Evolutionary conservation across 2,329 filamentous ascomycete genomes (phyloP), one percentile per base, ranked within the genome.

Genomic region (Fusarium verticillioides): DNA sequence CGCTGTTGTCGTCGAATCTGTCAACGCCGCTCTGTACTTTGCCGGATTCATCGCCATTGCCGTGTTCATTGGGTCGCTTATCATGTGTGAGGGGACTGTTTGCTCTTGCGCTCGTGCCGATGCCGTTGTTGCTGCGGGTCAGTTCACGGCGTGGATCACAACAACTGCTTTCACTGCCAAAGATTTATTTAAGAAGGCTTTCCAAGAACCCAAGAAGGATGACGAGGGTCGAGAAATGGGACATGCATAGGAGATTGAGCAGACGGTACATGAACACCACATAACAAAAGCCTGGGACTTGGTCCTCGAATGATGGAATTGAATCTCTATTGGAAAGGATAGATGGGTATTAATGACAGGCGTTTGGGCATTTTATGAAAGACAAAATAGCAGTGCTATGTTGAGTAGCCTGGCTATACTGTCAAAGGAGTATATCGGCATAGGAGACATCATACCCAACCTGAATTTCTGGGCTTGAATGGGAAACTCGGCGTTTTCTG

Each of bases 1-100:
- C 16, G 82, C 84, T 46, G 78, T 91, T 39, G 83, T 80, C 32
- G 71, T 90, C 67, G 89, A 91, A 74, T 76, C 82, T 39, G 61
- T 84, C 74, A 91, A 90, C 78, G 82, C 85, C 9, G 70, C 90
- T 63, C 87, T 91, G 78, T 90, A 89, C 82, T 88, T 91, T 78
- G 83, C 85, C 26, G 89, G 88, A 63, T 91, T 91, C 81, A 84
- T 90, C 74, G 87, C 87, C 15, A 84, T 91, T 26, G 83, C 87
- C 47, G 84, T 87, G 70, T 91, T 90, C 81, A 85, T 91, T 72
- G 82, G 84, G 78, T 82, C 82, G 59, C 82, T 91, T 56, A 80
- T 86, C 62, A 89, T 89, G 82, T 91, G 89, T 81, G 83, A 84
- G 34, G 89, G 89, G 46, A 83, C 82, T 42, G 87, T 90, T 32